Evolutionary conservation across 371 early-diverging fungal species (phyloP), one percentile per base, ranked within the genome.

Genomic region (Mucor racemosus): DNA sequence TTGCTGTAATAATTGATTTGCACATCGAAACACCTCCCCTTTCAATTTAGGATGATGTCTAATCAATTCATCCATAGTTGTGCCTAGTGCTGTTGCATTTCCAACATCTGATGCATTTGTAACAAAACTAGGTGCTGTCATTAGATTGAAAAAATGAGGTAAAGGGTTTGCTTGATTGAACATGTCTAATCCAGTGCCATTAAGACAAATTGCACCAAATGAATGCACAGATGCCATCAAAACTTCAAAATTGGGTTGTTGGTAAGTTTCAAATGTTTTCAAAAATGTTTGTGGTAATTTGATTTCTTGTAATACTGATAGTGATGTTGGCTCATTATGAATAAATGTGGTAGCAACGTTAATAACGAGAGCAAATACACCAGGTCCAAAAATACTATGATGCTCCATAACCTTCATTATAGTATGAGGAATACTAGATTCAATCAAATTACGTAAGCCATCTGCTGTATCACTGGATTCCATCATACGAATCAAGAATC

Each of bases 121-220:
- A 8, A 95, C 67, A 76, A 93, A 92, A 36, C 95, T 91, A 59
- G 84, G 79, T 3, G 87, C 84, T 0, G 91, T 90, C 69, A 99
- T 91, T n/a, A 92, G 72, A 9, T 81, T 79, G 60, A 97, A 92
- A 64, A 91, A 92, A 60, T 87, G 87, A 4, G 84, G 81, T 19
- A 98, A 69, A 5, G 95, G 90, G 15, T 88, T 85, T 0, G 84
- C 86, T 41, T 86, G 80, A 54, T 86, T 88, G 67, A 97, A 90
- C 76, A 90, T 87, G 57, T 95, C 94, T 40, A 98, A 66, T 8
- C 98, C 99, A 7, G 80, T 75, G 10, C 84, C 73, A 74, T 99
- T 98, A 31, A 99, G 74, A 73, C 98, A 98, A 26, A 98, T 88
- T 26, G 99, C 98, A 21, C 98, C 98, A 80, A 99, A 92, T 0